These are phyloP conservation scores for Paracoccidioides brasiliensis DNA, from an alignment of 2,329 filamentous ascomycete genomes.

Conservation along the genomic window DNA sequence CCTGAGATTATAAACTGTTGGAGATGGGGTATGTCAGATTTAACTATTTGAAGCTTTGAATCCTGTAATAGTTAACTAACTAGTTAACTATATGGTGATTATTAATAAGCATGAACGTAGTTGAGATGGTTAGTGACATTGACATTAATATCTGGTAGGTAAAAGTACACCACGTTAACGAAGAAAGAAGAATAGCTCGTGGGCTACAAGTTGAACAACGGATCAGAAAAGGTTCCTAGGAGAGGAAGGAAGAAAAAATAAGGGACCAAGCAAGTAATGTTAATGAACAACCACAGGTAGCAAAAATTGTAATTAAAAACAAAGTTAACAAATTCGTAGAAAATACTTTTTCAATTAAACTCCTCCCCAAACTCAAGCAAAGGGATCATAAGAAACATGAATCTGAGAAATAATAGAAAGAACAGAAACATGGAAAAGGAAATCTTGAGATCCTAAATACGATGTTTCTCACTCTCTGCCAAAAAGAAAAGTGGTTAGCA, in stretches of 20 bases:
- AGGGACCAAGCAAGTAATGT: background rate
- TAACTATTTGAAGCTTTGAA: constrained; percentile 7
- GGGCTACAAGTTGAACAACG: background rate
- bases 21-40: constrained; percentile 36
- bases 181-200: background rate
- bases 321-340: background rate
- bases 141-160: constrained; percentile 2
- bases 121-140: background rate
- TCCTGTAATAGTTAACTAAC: no score
- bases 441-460: constrained; percentile 37
- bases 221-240: background rate
- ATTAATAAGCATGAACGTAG: background rate
- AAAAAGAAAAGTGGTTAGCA: constrained; percentile 7
- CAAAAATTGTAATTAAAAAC: background rate
- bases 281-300: background rate
- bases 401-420: constrained; percentile 6
- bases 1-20: constrained; percentile 23
- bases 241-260: background rate
- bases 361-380: constrained; percentile 17
- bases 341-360: constrained; percentile 8
- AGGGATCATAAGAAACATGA: constrained; percentile 11
- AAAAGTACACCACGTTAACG: constrained; percentile 3
- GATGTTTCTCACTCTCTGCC: constrained; percentile 63
- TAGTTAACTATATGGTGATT: no score
- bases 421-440: constrained; percentile 12